Percentiles rank a stretch among this genome's conserved stretches.
Conservation (phyloP, 208 protist genomes). For the Leishmania amazonensis region DNA sequence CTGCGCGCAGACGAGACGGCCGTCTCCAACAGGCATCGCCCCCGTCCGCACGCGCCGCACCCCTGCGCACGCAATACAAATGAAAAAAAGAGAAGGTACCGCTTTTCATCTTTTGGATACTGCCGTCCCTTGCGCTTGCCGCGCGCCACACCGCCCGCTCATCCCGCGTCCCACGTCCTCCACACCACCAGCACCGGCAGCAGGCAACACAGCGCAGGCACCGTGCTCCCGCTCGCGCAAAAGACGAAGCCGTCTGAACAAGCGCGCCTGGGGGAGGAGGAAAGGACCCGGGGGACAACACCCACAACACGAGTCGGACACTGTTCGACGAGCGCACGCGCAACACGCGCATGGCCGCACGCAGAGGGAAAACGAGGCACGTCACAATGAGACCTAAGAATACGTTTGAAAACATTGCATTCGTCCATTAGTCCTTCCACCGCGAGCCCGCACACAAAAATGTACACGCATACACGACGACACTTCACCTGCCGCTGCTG, state of each 20-base stretch:
- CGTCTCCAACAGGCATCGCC: neutral
- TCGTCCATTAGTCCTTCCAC: neutral
- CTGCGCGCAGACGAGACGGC: neutral
- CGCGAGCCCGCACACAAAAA: neutral
- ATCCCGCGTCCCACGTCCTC: neutral
- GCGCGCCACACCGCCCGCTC: neutral
- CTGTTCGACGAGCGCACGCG: neutral
- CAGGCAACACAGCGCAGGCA: neutral
- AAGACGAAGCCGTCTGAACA: neutral
- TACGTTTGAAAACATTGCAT: too few relatives aligned
- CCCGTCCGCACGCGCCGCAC: neutral
- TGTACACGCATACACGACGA: neutral
- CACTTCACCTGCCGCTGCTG: neutral
- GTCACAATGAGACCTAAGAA: neutral
- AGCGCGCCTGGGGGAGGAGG: too few relatives aligned
- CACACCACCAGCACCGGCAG: neutral
- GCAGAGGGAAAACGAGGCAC: neutral
- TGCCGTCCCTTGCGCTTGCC: neutral
- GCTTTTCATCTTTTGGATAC: neutral
- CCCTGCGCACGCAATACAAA: neutral
- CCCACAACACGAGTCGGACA: neutral
- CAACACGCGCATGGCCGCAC: neutral
- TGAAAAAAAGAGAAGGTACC: neutral
- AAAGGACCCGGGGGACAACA: neutral
- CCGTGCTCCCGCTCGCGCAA: neutral